Evolutionary conservation across 768 basidiomycete genomes (phyloP).

Genomic region (Heimioporus sp.): DNA sequence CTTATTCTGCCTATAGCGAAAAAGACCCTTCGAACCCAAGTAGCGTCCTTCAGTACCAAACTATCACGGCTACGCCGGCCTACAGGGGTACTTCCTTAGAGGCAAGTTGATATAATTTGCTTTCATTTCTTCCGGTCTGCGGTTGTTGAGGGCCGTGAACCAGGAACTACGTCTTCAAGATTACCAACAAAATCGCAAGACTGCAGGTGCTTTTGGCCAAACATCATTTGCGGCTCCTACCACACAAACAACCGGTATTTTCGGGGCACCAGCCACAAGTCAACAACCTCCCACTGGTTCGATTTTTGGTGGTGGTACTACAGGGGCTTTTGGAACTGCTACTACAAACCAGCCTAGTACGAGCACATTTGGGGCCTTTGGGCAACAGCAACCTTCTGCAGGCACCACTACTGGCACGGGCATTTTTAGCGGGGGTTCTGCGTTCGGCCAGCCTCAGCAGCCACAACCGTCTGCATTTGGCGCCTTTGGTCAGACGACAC

Average conservation of each 20-base stretch:
- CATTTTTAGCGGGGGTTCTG: conserved; percentile 39
- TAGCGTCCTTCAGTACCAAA: conserved; percentile 69
- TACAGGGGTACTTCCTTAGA: conserved; percentile 80
- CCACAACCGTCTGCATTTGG: conserved; percentile 43
- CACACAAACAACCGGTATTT: conserved; percentile 24
- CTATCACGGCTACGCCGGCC: conserved; percentile 75
- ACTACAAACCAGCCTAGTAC: conserved; percentile 27
- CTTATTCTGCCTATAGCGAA: conserved; percentile 58
- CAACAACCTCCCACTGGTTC: conserved; percentile 29
- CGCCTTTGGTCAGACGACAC: conserved; percentile 49
- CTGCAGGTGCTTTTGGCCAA: conserved; percentile 61
- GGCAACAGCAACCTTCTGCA: conserved; percentile 37
- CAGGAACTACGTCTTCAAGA: conserved; percentile 79
- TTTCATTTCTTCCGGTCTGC: conserved; percentile 2
- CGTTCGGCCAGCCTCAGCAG: conserved; percentile 40
- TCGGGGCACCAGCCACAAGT: conserved; percentile 25
- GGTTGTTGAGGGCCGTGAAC: conserved; percentile 1
- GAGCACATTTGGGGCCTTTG: conserved; percentile 31
- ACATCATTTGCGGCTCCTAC: conserved; percentile 29
- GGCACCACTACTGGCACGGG: conserved; percentile 33
- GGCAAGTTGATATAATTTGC: conserved; percentile 35
- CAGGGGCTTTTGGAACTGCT: conserved; percentile 22
- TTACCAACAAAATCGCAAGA: conserved; percentile 72
- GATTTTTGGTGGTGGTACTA: conserved; percentile 28
- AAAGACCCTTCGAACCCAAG: conserved; percentile 55